Base-by-base conservation (phyloP, 495 filamentous ascomycete genomes). In the Penicillium bovifimosum region DNA sequence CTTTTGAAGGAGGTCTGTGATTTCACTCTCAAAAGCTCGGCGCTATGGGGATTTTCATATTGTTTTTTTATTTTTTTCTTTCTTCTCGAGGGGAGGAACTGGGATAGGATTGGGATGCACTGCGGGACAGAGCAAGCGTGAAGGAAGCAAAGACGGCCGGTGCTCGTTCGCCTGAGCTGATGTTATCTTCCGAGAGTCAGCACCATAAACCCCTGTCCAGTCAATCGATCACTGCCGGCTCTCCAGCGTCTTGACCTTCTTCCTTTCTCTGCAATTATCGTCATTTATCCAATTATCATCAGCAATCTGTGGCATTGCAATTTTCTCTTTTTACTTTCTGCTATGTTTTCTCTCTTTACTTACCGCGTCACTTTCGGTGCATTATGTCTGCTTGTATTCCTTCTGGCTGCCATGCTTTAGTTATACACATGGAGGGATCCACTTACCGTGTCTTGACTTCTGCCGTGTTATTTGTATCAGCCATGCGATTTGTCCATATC, bases 1-100 rank as follows among this genome's bases (percentile, higher is more conserved):
- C 48, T 50, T 50, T 50, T 42, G 48, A 50, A 48, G 45, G 36
- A 39, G 48, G 48, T 51, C 38, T 46, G 40, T 44, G 55, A 56
- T 56, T 50, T 62, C 53, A 43, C 36, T 58, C 56, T 68, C 53
- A 71, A 75, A 72, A 72, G 68, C 67, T 66, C 65, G 72, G 70
- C 67, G 72, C 67, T 67, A 66, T 71, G 70, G 70, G 59, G 39
- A 44, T 54, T 58, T 42, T 56, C 52, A 14, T 52, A 41, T 41
- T 45, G 58, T 50, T 33, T 43, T 54, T 24, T 31, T 41, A 55
- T 38, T 33, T 48, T 47, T 27, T 27, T 14, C 3, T 14, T 28
- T 42, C 28, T 16, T 27, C 26, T 9, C 1, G 6, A 20, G 39
- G 16, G 29, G 16, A 16, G 11, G 43, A 41, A 46, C 26, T 43